Evolutionary conservation across 257 asterid genomes (phyloP), one percentile per base, ranked within the genome.

Genomic region (Nicotiana obtusifolia): DNA sequence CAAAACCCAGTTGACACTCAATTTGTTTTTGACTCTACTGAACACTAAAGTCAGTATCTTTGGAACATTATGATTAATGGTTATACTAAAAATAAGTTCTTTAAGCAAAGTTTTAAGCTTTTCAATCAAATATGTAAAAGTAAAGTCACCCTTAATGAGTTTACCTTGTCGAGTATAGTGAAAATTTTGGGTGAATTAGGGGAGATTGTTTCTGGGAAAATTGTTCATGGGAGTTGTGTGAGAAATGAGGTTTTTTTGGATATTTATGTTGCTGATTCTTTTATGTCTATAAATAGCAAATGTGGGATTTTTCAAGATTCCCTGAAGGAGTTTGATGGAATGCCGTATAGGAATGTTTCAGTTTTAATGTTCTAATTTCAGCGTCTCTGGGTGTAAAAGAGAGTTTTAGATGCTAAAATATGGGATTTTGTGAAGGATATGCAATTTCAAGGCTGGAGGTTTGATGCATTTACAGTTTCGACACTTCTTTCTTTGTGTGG

Each of bases 1-100:
- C 52, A 83, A 83, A 78, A 84, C 69, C 87, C 89, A 3, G 44
- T 30, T 69, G 86, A 82, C 22, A 89, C 90, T 3, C 85, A 60
- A 2, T 84, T 82, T 31, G 86, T 91, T 80, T 88, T 87, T 64
- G 84, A 88, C 81, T 83, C 87, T 24, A 54, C 86, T 35, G 76
- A 54, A 71, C 86, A 85, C 14, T 91, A 88, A 65, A 92, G 81
- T 79, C 31, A 87, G 7, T 89, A 86, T 67, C 62, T 92, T 53
- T 92, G 91, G 86, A 91, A 91, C 83, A 84, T 92, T 4, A 82
- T 91, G 22, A 91, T 92, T 14, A 88, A 89, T 66, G 93, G 91
- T 67, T 92, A 86, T 69, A 93, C 86, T 3, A 88, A 86, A 31
- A 85, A 85, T 57, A 83, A 76, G 62, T 53, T 91, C 52, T 80